Evolutionary conservation across 1,284 basidiomycete genomes (phyloP).

Genomic region (Inonotus hispidus): DNA sequence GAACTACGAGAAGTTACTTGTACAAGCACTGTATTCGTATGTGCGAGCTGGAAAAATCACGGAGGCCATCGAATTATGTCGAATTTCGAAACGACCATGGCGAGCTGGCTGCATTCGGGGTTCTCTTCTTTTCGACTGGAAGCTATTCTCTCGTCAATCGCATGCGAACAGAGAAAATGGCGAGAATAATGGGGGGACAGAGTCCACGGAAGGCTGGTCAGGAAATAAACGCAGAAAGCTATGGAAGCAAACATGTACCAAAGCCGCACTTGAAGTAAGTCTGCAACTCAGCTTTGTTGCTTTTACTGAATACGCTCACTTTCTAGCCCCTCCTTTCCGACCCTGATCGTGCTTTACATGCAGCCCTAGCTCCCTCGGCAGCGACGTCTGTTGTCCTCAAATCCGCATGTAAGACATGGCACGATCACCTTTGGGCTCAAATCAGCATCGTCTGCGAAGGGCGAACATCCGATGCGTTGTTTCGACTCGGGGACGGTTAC

Average conservation of each 20-base stretch:
- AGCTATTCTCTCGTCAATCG: constrained; percentile 45
- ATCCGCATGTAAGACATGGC: constrained; percentile 83
- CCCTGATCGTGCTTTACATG: constrained; percentile 82
- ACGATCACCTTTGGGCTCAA: constrained; percentile 93
- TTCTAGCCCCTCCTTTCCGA: constrained; percentile 60
- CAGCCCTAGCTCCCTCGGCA: constrained; percentile 76
- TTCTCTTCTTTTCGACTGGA: constrained; percentile 71
- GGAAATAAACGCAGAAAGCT: constrained; percentile 72
- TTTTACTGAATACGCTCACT: background rate
- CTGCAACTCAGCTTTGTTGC: background rate
- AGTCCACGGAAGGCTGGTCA: constrained; percentile 47
- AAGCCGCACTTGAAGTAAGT: constrained; percentile 72
- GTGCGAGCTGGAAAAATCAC: constrained; percentile 79
- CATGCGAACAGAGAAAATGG: constrained; percentile 36
- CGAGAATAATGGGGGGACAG: constrained; percentile 17
- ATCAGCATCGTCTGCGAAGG: constrained; percentile 84
- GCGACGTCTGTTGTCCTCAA: constrained; percentile 74
- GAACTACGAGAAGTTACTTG: constrained; percentile 74
- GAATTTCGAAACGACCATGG: constrained; percentile 87
- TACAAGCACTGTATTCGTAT: constrained; percentile 72
- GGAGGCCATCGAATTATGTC: constrained; percentile 78
- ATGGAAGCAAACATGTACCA: constrained; percentile 83
- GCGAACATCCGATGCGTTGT: constrained; percentile 36
- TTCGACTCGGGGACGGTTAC: constrained; percentile 5
- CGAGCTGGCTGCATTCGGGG: constrained; percentile 83